Evolutionary conservation across 768 basidiomycete genomes (phyloP).

Genomic region (Suillus clintonianus): DNA sequence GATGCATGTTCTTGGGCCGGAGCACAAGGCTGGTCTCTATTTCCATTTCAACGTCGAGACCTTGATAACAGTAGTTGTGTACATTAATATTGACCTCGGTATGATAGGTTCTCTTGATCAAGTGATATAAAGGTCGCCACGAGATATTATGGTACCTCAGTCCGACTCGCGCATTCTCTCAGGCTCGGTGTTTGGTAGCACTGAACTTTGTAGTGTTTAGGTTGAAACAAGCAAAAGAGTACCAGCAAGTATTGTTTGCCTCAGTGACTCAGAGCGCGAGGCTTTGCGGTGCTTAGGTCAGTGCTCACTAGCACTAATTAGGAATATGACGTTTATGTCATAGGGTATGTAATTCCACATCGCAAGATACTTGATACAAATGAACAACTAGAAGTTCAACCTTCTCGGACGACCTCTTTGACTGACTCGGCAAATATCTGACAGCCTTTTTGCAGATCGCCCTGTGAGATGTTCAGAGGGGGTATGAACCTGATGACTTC

Average conservation of each 20-base stretch:
- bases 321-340: no score
- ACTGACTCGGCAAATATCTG: conserved; percentile 70
- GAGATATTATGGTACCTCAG: neutral
- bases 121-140: neutral
- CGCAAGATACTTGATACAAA: neutral
- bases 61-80: neutral
- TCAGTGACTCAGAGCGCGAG: neutral
- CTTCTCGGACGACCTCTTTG: conserved; percentile 61
- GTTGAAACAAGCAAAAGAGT: neutral
- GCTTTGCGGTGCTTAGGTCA: neutral
- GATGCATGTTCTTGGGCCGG: no score
- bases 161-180: neutral
- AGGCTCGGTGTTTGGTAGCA: neutral
- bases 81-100: neutral
- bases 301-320: no score
- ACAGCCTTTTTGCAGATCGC: conserved; percentile 72
- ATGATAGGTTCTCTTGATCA: neutral
- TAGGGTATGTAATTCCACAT: no score
- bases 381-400: conserved; percentile 11
- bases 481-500: conserved; percentile 94
- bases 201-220: neutral
- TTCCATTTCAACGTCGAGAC: no score
- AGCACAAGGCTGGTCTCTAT: no score
- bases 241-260: neutral
- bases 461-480: conserved; percentile 75